These are phyloP conservation scores for Nitzschia inconspicua DNA, from an alignment of 108 stramenopile genomes.

Conservation along the genomic window DNA sequence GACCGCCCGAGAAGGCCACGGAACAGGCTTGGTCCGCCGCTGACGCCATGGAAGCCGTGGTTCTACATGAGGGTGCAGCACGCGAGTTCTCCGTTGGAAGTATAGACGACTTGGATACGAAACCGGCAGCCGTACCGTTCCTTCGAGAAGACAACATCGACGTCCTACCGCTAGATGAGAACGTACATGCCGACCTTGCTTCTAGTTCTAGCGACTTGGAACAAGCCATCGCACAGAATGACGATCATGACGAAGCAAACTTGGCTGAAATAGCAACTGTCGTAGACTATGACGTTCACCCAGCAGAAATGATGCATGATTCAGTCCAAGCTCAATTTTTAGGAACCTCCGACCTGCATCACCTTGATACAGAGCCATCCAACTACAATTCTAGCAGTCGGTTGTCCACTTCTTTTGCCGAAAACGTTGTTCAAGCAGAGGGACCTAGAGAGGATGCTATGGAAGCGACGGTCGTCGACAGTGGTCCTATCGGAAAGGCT, in stretches of 20 bases:
- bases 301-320: slow-evolving; percentile 11
- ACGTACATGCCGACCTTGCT: too few relatives aligned
- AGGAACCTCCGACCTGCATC: slow-evolving; percentile 9
- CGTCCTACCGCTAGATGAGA: neutral
- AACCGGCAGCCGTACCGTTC: neutral
- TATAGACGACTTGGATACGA: neutral
- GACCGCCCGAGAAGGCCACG: slow-evolving; percentile 2
- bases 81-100: neutral
- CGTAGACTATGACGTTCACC: slow-evolving; percentile 39
- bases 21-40: neutral
- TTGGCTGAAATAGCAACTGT: too few relatives aligned
- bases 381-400: neutral
- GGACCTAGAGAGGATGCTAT: neutral
- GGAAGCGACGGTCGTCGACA: slow-evolving; percentile 38
- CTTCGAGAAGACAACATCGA: neutral
- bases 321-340: slow-evolving; percentile 36
- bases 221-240: neutral
- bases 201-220: neutral
- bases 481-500: slow-evolving; percentile 29
- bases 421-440: slow-evolving; percentile 1
- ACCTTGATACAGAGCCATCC: neutral
- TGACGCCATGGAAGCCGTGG: neutral
- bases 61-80: neutral
- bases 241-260: neutral
- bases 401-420: neutral